Evolutionary conservation across 495 filamentous ascomycete genomes (phyloP), one percentile per base, ranked within the genome.

Genomic region (Hypoxylon intermedium): DNA sequence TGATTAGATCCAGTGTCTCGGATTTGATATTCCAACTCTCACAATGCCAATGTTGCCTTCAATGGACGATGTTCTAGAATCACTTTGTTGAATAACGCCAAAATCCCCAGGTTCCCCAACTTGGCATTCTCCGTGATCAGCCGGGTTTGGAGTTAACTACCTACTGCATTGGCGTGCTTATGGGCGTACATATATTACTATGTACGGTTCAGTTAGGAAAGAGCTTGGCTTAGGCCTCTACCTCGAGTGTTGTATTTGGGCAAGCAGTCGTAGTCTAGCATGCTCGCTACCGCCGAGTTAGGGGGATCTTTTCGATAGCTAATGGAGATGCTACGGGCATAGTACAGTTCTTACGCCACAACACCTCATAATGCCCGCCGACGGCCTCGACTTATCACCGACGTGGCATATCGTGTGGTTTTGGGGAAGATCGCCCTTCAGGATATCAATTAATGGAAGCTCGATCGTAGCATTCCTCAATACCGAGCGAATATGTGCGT

Each of bases 151-250:
- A 53, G 44, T 41, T 40, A 53, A 49, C 57, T 53, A 47, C 21
- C 19, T 44, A 26, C 57, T 34, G 26, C 26, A 53, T 60, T 21
- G 26, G 47, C 55, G 12, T 59, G 30, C 19, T 59, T 51, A 37
- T 49, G 31, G 34, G 42, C 48, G 47, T 44, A 60, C 16, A 36
- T 53, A 36, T 53, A 60, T 60, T 60, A 53, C 48, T 53, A 60
- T 60, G 43, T 47, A 20, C 33, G 49, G 16, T 45, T 54, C 38
- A 49, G 50, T 54, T 60, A 38, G 58, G 49, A 38, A 49, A 53
- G 38, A 46, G 49, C 42, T 53, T 34, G 23, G 19, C 34, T 48
- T 12, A 18, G 16, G 19, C 19, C 42, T 28, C 38, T 34, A 16
- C 16, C 31, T 11, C 43, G 46, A 51, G 16, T 30, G 20, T 47